phyloP scores from a whole-genome alignment of 2,329 filamentous ascomycete species.

The Chalara sp. region DNA sequence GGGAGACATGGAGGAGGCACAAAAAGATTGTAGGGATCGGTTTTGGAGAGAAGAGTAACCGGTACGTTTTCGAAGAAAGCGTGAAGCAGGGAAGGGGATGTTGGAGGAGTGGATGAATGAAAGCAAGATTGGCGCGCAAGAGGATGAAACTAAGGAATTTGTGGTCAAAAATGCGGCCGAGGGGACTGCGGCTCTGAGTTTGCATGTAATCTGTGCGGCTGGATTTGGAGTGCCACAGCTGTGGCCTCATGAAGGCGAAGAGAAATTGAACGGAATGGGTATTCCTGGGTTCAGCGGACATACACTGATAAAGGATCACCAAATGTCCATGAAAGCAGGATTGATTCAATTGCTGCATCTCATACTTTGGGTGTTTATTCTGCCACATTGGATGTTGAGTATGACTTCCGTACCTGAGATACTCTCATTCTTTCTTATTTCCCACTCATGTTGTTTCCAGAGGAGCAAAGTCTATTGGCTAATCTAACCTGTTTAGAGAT shows the following conservation, averaged over 20 bases:
- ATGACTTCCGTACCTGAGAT: too few relatives aligned
- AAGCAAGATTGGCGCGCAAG: slow-evolving; percentile 4
- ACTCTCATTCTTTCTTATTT: too few relatives aligned
- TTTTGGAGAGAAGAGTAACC: slow-evolving; percentile 72
- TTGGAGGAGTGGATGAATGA: slow-evolving; percentile 17
- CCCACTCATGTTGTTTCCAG: too few relatives aligned
- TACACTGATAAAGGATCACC: too few relatives aligned
- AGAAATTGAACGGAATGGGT: slow-evolving; percentile 7
- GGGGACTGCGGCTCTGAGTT: slow-evolving; percentile 42
- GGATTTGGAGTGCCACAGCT: slow-evolving; percentile 37
- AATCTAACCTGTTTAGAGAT: too few relatives aligned
- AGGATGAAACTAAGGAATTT: too few relatives aligned
- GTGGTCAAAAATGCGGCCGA: slow-evolving; percentile 34
- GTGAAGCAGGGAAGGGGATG: slow-evolving; percentile 57
- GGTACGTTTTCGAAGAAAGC: slow-evolving; percentile 57
- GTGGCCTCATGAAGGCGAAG: slow-evolving; percentile 29
- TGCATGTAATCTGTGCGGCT: slow-evolving; percentile 47
- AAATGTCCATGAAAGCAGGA: too few relatives aligned
- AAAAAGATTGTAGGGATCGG: slow-evolving; percentile 64
- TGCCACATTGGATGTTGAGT: too few relatives aligned
- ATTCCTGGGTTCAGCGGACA: too few relatives aligned
- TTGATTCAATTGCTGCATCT: too few relatives aligned
- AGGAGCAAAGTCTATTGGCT: too few relatives aligned
- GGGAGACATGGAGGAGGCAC: slow-evolving; percentile 63
- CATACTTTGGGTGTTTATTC: too few relatives aligned